Conservation (phyloP, 2,329 filamentous ascomycete genomes). For the Aspergillus pseudoglaucus region DNA sequence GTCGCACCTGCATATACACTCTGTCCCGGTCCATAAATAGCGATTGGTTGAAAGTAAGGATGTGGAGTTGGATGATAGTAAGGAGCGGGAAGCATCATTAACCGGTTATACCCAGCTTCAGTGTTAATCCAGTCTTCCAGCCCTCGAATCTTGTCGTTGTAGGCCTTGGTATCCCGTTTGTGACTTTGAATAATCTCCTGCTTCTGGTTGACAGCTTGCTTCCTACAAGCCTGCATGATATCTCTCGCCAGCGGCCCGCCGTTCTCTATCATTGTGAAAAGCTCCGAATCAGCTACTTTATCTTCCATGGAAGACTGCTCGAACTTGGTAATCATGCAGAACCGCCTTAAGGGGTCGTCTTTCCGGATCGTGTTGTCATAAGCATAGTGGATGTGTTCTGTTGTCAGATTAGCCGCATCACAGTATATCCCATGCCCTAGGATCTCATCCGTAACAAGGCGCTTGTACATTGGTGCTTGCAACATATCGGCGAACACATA, state of each 20-base stretch:
- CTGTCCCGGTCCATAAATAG: too few species aligned
- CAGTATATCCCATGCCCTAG: constrained; percentile 1
- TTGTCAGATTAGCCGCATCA: constrained; percentile 1
- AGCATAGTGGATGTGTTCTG: neutral
- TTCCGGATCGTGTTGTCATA: neutral
- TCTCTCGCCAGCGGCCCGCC: neutral
- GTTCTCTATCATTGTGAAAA: neutral
- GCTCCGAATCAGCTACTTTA: neutral
- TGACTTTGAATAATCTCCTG: neutral
- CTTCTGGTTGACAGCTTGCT: neutral
- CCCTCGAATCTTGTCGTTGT: too few species aligned
- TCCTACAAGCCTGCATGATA: neutral
- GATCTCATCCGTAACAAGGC: constrained; percentile 2
- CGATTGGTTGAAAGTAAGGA: too few species aligned
- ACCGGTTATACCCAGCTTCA: too few species aligned
- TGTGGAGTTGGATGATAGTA: too few species aligned
- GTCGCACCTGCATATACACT: too few species aligned
- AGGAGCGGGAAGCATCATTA: too few species aligned
- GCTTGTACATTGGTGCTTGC: constrained; percentile 2
- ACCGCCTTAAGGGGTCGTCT: neutral
- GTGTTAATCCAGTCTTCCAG: too few species aligned
- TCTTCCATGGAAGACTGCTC: neutral
- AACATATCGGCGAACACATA: constrained; percentile 5
- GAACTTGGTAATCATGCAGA: neutral
- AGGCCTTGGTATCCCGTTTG: neutral